Conservation (phyloP, 805 yeast species). For the Grigorovia transvaalensis region DNA sequence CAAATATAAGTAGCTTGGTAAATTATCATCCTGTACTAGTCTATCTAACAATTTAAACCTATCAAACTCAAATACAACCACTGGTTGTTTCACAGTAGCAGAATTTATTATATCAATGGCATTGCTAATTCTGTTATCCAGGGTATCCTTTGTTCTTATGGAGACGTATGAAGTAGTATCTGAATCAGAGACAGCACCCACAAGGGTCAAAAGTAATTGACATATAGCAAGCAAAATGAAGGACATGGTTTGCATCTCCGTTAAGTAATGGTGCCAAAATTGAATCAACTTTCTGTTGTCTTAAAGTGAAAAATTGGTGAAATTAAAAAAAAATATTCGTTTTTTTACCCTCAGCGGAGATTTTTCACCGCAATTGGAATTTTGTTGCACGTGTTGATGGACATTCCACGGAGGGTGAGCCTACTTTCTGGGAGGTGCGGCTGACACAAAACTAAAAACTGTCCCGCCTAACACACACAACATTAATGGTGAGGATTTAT, state of each 20-base stretch:
- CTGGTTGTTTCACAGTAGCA: conserved; percentile 12
- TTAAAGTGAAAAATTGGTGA: no score
- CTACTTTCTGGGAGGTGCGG: no score
- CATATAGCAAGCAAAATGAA: background rate
- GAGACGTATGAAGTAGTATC: conserved; percentile 6
- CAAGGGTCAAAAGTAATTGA: background rate
- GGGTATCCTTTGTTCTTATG: conserved; percentile 1
- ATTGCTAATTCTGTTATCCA: conserved; percentile 2
- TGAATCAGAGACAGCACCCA: conserved; percentile 3
- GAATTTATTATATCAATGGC: conserved; percentile 3
- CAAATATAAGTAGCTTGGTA: conserved; percentile 12
- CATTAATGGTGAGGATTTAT: no score
- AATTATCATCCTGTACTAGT: conserved; percentile 2
- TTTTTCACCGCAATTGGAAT: background rate
- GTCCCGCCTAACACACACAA: no score
- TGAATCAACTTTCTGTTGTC: no score
- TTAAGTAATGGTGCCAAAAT: no score
- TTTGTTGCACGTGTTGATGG: background rate
- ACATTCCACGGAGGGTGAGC: no score
- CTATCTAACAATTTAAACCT: conserved; percentile 11
- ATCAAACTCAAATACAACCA: conserved; percentile 18
- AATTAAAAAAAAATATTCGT: no score
- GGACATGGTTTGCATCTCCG: background rate
- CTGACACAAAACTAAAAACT: no score
- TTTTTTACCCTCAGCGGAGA: no score